Evolutionary conservation across 805 yeast genomes (phyloP).

Genomic region (Lachancea lanzarotensis): DNA sequence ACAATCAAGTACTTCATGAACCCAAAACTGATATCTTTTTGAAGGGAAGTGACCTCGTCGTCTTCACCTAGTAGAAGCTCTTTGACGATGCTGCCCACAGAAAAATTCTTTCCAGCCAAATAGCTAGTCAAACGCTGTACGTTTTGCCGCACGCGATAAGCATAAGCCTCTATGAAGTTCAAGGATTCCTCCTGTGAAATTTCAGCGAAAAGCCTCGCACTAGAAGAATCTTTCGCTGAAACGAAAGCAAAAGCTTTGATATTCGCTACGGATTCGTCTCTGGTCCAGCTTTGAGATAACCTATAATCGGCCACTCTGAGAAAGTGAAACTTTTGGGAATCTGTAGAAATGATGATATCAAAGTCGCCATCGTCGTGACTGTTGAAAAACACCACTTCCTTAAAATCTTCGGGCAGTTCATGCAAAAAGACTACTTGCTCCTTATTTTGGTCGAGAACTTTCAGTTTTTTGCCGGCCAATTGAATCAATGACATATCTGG

Average conservation of each 20-base stretch:
- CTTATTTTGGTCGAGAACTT: conserved; percentile 18
- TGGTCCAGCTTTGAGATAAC: conserved; percentile 32
- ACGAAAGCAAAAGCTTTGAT: conserved; percentile 32
- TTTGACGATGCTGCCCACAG: conserved; percentile 10
- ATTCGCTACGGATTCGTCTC: conserved; percentile 39
- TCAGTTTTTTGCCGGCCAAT: conserved; percentile 9
- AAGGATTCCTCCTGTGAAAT: conserved; percentile 16
- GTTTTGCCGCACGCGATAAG: conserved; percentile 22
- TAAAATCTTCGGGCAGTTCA: conserved; percentile 15
- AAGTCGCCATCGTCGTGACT: conserved; percentile 15
- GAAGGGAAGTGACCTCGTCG: conserved; percentile 7
- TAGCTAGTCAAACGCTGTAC: conserved; percentile 14
- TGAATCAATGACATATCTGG: conserved; percentile 12
- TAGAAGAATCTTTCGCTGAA: conserved; percentile 15
- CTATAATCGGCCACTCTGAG: conserved; percentile 20
- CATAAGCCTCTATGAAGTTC: conserved; percentile 22
- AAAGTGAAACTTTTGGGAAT: conserved; percentile 14
- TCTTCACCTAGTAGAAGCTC: conserved; percentile 14
- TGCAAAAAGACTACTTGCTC: conserved; percentile 11
- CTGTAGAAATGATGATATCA: conserved; percentile 13
- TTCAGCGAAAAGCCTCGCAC: conserved; percentile 16
- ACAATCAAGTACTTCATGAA: conserved; percentile 39
- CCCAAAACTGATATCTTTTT: conserved; percentile 38
- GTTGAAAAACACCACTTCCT: conserved; percentile 13
- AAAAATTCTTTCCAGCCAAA: conserved; percentile 13